Percentiles rank a stretch among this genome's conserved stretches.
Evolutionary conservation across 1,284 basidiomycete species (phyloP).

Genomic region (Athelia psychrophila): DNA sequence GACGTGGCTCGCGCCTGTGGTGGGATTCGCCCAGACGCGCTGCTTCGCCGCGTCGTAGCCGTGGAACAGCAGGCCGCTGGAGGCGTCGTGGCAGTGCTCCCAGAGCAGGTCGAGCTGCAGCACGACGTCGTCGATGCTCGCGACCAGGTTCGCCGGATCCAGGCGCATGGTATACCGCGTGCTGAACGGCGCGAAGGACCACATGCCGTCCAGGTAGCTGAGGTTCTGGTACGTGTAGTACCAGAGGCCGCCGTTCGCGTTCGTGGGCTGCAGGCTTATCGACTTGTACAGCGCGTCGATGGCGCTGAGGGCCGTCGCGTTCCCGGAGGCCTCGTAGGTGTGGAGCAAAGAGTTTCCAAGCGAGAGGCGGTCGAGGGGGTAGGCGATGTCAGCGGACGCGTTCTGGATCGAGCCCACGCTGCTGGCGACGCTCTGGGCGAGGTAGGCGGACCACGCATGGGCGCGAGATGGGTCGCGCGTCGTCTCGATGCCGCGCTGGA

Average conservation of each 20-base stretch:
- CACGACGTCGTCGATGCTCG: slow-evolving; percentile 39
- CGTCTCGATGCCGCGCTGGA: too few species aligned
- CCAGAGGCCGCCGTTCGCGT: slow-evolving; percentile 6
- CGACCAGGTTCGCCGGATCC: neutral
- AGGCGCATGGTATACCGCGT: neutral
- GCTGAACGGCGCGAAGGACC: slow-evolving; percentile 7
- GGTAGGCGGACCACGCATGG: too few species aligned
- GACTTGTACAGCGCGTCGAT: slow-evolving; percentile 5
- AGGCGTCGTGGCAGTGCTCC: slow-evolving; percentile 35
- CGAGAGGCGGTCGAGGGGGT: slow-evolving; percentile 13
- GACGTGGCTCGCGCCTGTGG: slow-evolving; percentile 45
- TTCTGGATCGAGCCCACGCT: slow-evolving; percentile 8
- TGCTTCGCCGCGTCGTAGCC: slow-evolving; percentile 44
- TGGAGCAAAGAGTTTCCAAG: slow-evolving; percentile 11
- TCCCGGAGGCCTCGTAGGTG: neutral
- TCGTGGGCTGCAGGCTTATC: slow-evolving; percentile 3
- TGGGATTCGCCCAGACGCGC: slow-evolving; percentile 40
- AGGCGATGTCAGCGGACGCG: slow-evolving; percentile 8
- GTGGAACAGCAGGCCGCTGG: slow-evolving; percentile 43
- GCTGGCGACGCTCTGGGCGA: slow-evolving; percentile 9
- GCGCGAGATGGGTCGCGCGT: too few species aligned
- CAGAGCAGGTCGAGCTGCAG: slow-evolving; percentile 43
- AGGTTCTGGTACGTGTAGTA: slow-evolving; percentile 7
- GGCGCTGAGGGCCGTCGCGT: slow-evolving; percentile 1
- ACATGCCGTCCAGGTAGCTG: slow-evolving; percentile 11